Evolutionary conservation across 345 rosid genomes (phyloP), one percentile per base, ranked within the genome.

Genomic region (Toxicodendron radicans): DNA sequence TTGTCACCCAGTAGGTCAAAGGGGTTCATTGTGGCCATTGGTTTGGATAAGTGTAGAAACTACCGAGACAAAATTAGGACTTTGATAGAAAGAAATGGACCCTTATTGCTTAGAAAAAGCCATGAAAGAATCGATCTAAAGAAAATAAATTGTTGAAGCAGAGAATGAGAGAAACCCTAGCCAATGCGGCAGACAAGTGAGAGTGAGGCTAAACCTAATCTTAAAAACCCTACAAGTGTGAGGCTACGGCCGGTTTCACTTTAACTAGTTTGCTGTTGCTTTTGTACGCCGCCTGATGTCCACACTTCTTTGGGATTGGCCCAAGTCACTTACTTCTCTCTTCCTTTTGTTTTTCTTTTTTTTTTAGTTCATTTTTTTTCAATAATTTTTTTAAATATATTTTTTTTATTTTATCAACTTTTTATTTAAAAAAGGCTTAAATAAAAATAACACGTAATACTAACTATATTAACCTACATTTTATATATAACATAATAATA

Each of bases 11-110:
- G 85, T 77, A 96, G 86, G 86, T 87, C 92, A 70, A 96, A 96
- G 60, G 97, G 96, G 83, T 96, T 96, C 89, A 61, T 13, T 78
- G 97, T 88, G 64, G 99, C 90, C 99, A 93, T 95, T 70, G 64
- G 51, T 69, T 62, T 53, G 17, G 54, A 35, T 41, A 67, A 30
- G 17, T 41, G 66, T 56, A 24, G 46, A 49, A 76, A 46, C 41
- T 18, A 54, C 72, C 35, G 17, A 66, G 68, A 35, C 53, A 27
- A 70, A 76, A 75, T 46, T 35, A n/a, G 38, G 21, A 21, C 46
- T 58, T 16, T 23, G 14, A 18, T 53, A 30, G n/a, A 48, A 58
- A 20, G 20, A 61, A 70, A 59, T 69, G 78, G 32, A 48, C 18
- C 56, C 48, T 75, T 83, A 87, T 35, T 79, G 83, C 24, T 48